Evolutionary conservation across 306 rosid species (phyloP), one percentile per base, ranked within the genome.

Genomic region (Cicer judaicum): DNA sequence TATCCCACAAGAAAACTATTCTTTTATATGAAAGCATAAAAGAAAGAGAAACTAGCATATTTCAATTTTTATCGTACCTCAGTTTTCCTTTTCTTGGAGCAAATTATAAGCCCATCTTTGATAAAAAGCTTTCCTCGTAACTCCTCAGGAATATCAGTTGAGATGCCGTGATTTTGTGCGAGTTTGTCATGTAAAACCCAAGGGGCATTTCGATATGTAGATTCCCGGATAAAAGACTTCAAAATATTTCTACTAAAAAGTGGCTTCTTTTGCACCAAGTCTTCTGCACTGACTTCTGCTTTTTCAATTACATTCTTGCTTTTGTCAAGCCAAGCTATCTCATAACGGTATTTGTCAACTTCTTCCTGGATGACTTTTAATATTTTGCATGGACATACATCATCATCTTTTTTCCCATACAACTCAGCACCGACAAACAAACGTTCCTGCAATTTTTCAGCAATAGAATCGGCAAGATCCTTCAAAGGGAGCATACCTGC

Each of bases 181-280:
- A 94, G 82, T 63, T 89, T 86, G 63, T 87, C 87, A 78, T 88
- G 91, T 72, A 94, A 83, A 68, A 90, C 96, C 98, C 98, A 94
- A 12, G 98, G 98, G 71, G 85, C 90, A 84, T 87, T 90, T 70
- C 95, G 90, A 71, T 86, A 90, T 1, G 98, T 94, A 63, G 96
- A 94, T 78, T 92, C 95, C 83, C 98, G 95, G 80, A 94, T 88
- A 74, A 94, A 94, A 63, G 97, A 90, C 83, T 90, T 94, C 41
- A 88, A 81, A 60, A 87, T 68, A 70, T 79, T 86, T 78, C 96
- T 87, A 84, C 96, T 94, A 81, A 94, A 86, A 41, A 86, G 92
- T 0, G 72, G 88, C 83, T 94, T 94, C 90, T 88, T 94, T 79
- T 82, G 89, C 74, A 87, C 81, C 82, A 94, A 75, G 75, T 84